Evolutionary conservation across 805 yeast species (phyloP), one percentile per base, ranked within the genome.

Genomic region (Yarrowia deformans): DNA sequence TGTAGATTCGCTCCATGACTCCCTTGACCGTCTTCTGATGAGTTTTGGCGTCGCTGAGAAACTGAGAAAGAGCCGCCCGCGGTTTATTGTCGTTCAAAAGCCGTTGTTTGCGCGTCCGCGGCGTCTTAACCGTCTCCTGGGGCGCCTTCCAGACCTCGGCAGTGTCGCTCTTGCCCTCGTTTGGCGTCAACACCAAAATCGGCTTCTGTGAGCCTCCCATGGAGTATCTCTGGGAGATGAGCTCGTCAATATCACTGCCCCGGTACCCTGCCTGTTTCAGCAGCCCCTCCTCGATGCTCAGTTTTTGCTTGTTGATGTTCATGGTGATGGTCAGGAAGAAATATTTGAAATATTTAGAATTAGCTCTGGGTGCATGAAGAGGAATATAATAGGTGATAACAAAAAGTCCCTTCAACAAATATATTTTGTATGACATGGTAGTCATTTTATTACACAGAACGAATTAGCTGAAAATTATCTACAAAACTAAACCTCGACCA

Each of bases 181-280:
- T 52, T 18, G 69, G 69, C 23, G 43, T 72, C 16, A 78, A 72
- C 23, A 76, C 75, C 60, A 78, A 69, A 58, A 77, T 70, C 40
- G 81, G 80, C 69, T 78, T 78, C 70, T 78, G 81, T 42, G 72
- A 72, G 7, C 80, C 80, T 9, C 70, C 56, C 39, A 77, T 71
- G 14, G 80, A 77, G 70, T 81, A 81, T 14, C 84, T 72, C 39
- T 77, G 75, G 34, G 72, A 72, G n/a, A 81, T 71, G 1, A 81
- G 74, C 69, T 81, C 79, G 7, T 77, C 70, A 7, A 79, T 76
- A 52, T 72, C 69, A 19, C 72, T 77, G 7, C 72, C 74, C n/a
- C 40, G 40, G 16, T 34, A 49, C n/a, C 56, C 56, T 8, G 68
- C 43, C 8, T 63, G 37, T 8, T 37, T 37, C 23, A 63, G 39